These are phyloP conservation scores for Fusarium continuum DNA, from an alignment of 2,329 filamentous ascomycete genomes.

Conservation along the genomic window DNA sequence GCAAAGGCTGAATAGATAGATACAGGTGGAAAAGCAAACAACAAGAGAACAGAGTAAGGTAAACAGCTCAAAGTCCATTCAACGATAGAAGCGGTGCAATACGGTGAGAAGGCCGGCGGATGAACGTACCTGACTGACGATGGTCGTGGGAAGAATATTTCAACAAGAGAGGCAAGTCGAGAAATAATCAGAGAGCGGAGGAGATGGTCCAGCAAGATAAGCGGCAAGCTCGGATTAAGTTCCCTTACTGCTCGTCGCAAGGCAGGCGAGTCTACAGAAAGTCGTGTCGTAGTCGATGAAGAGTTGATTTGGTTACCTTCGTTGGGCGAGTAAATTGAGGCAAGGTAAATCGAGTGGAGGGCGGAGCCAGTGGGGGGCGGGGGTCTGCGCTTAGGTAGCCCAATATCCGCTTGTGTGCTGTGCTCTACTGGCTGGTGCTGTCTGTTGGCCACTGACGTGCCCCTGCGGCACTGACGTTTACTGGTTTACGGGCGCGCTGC, in stretches of 20 bases:
- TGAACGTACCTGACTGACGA: constrained; percentile 28
- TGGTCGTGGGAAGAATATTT: constrained; percentile 7
- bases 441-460: constrained; percentile 34
- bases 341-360: constrained; percentile 7
- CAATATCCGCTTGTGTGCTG: constrained; percentile 10
- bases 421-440: constrained; percentile 6
- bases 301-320: constrained; percentile 19
- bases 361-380: constrained; percentile 31
- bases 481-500: constrained; percentile 12
- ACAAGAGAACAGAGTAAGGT: neutral
- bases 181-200: neutral
- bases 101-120: constrained; percentile 4
- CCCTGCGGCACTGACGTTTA: constrained; percentile 26
- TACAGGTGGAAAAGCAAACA: neutral
- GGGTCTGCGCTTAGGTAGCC: constrained; percentile 24
- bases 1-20: neutral
- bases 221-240: constrained; percentile 11
- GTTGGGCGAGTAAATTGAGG: constrained; percentile 18
- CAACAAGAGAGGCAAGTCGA: neutral
- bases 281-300: constrained; percentile 38
- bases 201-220: neutral
- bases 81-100: neutral
- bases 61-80: neutral
- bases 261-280: constrained; percentile 13
- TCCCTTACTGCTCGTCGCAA: constrained; percentile 13